A percentile compares a stretch with the other conserved stretches of the same genome.
Conservation (phyloP, 305 asterid species). For the Fraxinus greggii region DNA sequence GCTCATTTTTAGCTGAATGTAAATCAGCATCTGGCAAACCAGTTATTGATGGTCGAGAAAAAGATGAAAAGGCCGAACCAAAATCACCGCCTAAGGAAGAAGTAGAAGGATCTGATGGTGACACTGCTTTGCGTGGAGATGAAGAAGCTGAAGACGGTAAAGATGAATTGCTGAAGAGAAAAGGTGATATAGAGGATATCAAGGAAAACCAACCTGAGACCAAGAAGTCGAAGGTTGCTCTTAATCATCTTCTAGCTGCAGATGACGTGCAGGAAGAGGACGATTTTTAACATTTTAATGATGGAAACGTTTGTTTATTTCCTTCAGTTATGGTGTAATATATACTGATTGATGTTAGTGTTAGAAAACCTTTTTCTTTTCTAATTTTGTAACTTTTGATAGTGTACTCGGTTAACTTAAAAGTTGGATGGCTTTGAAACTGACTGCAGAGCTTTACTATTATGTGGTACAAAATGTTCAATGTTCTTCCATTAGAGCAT, state of each 20-base stretch:
- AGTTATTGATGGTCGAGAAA: constrained; percentile 29
- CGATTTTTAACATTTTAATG: constrained; percentile 23
- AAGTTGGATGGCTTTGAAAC: neutral
- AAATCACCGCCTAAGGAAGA: constrained; percentile 27
- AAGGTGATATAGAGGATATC: constrained; percentile 31
- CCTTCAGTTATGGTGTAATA: neutral
- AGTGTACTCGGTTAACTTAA: neutral
- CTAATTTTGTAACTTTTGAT: neutral
- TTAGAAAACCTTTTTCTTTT: neutral
- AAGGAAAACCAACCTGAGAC: constrained; percentile 36
- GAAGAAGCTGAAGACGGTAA: constrained; percentile 30
- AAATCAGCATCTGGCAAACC: constrained; percentile 33
- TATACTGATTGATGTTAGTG: neutral
- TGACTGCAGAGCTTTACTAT: neutral
- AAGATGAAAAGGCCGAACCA: constrained; percentile 30
- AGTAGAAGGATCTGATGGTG: constrained; percentile 28
- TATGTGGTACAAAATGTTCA: neutral
- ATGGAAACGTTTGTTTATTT: neutral
- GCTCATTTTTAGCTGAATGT: constrained; percentile 42
- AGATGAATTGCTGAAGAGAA: constrained; percentile 55
- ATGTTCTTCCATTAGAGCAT: neutral
- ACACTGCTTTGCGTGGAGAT: constrained; percentile 28
- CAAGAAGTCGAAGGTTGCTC: constrained; percentile 68
- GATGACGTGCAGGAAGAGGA: constrained; percentile 70
- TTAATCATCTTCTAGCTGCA: constrained; percentile 73